Percentiles rank a stretch among this genome's conserved stretches.
phyloP scores from a whole-genome alignment of 148 eudicot species.

The Cornus controversa region DNA sequence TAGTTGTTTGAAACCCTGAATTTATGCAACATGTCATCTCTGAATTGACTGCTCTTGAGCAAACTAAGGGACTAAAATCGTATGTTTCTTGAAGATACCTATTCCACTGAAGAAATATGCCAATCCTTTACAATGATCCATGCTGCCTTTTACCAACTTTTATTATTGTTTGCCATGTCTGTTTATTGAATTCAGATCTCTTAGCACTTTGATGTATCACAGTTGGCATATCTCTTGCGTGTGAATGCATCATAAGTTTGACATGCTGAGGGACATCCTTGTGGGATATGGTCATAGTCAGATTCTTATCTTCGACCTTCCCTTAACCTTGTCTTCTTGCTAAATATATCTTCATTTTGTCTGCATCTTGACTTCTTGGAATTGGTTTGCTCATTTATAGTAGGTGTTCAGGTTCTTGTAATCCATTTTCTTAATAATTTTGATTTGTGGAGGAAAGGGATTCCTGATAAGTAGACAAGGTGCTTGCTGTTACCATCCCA shows the following conservation, averaged over 20 bases:
- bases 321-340: not conserved
- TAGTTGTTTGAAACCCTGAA: not conserved
- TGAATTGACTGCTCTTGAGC: not conserved
- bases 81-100: no score
- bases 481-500: not conserved
- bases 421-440: not conserved
- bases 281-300: not conserved
- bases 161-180: slow-evolving; percentile 4
- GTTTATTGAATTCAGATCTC: not conserved
- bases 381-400: not conserved
- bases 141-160: slow-evolving; percentile 3
- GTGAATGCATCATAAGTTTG: not conserved
- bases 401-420: not conserved
- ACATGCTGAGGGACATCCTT: not conserved
- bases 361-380: not conserved
- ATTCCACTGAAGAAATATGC: no score
- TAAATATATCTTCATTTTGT: not conserved
- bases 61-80: not conserved
- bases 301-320: not conserved
- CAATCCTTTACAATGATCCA: no score
- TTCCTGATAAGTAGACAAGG: not conserved
- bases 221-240: not conserved
- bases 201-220: no score
- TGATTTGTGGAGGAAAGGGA: not conserved
- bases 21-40: not conserved